phyloP scores from a whole-genome alignment of 2,329 filamentous ascomycete genomes.

The Aulographum hederae region DNA sequence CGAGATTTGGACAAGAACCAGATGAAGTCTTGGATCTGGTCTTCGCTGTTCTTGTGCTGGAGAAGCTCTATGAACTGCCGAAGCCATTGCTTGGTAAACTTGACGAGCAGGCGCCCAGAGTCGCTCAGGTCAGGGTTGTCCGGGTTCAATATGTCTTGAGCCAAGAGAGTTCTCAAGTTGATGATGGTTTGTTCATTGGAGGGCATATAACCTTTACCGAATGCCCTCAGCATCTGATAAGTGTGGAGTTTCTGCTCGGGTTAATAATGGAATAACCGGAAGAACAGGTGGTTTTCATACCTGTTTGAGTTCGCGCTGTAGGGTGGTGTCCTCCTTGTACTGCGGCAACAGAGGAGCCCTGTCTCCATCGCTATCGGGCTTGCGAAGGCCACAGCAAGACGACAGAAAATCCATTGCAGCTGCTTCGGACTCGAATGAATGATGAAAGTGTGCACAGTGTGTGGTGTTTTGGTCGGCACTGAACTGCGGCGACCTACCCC shows the following conservation, averaged over 20 bases:
- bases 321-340: slow-evolving; percentile 62
- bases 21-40: slow-evolving; percentile 82
- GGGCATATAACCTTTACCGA: slow-evolving; percentile 77
- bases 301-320: slow-evolving; percentile 65
- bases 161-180: slow-evolving; percentile 62
- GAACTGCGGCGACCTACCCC: too few species aligned
- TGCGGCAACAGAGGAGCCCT: slow-evolving; percentile 65
- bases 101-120: slow-evolving; percentile 55
- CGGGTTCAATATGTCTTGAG: slow-evolving; percentile 61
- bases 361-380: slow-evolving; percentile 32
- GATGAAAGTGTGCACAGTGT: too few species aligned
- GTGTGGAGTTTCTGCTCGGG: slow-evolving; percentile 81
- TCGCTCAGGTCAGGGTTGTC: slow-evolving; percentile 57
- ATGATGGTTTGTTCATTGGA: slow-evolving; percentile 69
- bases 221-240: slow-evolving; percentile 76
- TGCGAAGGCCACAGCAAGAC: slow-evolving; percentile 46
- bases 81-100: slow-evolving; percentile 55
- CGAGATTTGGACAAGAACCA: slow-evolving; percentile 69
- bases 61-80: slow-evolving; percentile 67
- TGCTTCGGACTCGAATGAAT: too few species aligned
- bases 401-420: too few species aligned
- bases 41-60: slow-evolving; percentile 60
- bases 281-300: too few species aligned
- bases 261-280: too few species aligned
- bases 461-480: too few species aligned